phyloP scores from a whole-genome alignment of 2,329 filamentous ascomycete species.

The Trichoderma brevicompactum region DNA sequence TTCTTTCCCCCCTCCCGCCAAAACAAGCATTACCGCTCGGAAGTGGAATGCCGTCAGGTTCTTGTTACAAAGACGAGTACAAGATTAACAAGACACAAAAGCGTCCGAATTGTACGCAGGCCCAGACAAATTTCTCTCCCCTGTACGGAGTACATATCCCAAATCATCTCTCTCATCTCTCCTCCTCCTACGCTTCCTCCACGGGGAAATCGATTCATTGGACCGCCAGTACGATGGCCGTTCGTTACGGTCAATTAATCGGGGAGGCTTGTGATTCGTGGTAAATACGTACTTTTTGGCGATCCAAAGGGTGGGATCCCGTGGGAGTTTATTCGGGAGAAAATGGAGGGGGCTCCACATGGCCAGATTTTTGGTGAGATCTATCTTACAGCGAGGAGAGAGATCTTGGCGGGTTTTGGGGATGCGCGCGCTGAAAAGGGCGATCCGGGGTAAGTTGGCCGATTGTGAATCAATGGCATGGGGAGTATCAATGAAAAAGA shows the following conservation, averaged over 20 bases:
- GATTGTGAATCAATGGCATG: neutral
- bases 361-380: neutral
- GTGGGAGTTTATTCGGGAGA: slow-evolving; percentile 22
- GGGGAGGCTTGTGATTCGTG: slow-evolving; percentile 1
- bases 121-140: neutral
- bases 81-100: neutral
- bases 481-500: too few species aligned
- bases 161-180: neutral
- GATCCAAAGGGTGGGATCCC: slow-evolving; percentile 2
- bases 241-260: slow-evolving; percentile 23
- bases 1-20: neutral
- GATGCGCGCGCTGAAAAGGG: neutral
- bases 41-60: neutral
- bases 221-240: neutral
- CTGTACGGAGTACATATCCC: neutral
- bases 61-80: neutral
- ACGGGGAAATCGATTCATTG: neutral
- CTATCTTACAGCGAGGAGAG: too few species aligned
- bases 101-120: too few species aligned
- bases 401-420: neutral
- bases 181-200: neutral
- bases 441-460: slow-evolving; percentile 20
- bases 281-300: neutral
- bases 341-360: slow-evolving; percentile 2
- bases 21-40: neutral